Conservation (phyloP, 768 basidiomycete genomes). For the Agrocybe chaxingu region DNA sequence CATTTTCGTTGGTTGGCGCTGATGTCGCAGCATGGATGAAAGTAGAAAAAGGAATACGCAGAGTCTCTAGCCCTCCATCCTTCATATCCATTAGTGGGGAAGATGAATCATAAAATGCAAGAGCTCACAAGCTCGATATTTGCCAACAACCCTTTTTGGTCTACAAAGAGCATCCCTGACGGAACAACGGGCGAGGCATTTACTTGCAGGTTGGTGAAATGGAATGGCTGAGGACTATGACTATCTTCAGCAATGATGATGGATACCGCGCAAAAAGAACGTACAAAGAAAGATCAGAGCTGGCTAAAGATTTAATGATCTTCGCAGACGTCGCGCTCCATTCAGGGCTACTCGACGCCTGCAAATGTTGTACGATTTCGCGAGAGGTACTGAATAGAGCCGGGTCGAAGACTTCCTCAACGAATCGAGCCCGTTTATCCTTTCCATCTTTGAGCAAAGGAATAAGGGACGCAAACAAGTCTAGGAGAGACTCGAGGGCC, state of each 20-base stretch:
- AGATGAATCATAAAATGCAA: not conserved
- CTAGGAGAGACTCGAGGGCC: constrained; percentile 52
- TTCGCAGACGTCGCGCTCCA: constrained; percentile 53
- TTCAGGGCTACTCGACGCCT: constrained; percentile 36
- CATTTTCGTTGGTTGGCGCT: constrained; percentile 13
- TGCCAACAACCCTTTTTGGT: constrained; percentile 45
- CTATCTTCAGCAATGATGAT: constrained; percentile 1
- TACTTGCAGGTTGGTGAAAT: constrained; percentile 34
- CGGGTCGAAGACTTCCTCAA: constrained; percentile 48
- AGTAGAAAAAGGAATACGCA: constrained; percentile 40
- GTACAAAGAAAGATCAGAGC: constrained; percentile 44
- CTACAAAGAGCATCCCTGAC: constrained; percentile 48
- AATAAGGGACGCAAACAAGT: constrained; percentile 53
- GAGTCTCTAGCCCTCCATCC: constrained; percentile 51
- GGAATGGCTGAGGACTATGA: constrained; percentile 60
- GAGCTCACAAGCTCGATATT: constrained; percentile 41
- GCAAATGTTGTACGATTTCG: constrained; percentile 36
- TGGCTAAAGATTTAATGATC: constrained; percentile 46
- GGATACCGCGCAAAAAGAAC: constrained; percentile 17
- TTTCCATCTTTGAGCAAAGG: constrained; percentile 36
- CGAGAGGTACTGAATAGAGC: constrained; percentile 31
- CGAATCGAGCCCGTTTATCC: constrained; percentile 42
- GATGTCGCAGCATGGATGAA: constrained; percentile 23
- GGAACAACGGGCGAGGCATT: constrained; percentile 28
- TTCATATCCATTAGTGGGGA: constrained; percentile 14